Conservation (phyloP, 805 yeast genomes). For the Priceomyces medius region DNA sequence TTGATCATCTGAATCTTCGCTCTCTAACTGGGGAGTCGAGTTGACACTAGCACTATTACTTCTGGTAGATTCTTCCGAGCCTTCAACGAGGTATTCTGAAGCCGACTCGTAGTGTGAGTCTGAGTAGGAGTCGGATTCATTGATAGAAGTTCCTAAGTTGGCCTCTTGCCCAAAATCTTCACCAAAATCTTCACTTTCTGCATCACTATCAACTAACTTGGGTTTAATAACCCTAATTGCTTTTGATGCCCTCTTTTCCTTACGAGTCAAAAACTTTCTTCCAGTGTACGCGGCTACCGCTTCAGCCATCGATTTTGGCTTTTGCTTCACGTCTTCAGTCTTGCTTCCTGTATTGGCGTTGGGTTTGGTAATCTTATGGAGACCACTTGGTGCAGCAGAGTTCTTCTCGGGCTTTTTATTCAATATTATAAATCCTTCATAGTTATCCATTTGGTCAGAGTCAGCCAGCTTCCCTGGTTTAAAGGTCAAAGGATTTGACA, state of each 20-base stretch:
- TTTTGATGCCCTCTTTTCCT: conserved; percentile 33
- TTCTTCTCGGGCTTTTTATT: conserved; percentile 4
- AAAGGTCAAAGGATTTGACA: conserved; percentile 62
- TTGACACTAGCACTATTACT: conserved; percentile 6
- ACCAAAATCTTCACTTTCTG: conserved; percentile 21
- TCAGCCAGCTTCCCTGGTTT: conserved; percentile 60
- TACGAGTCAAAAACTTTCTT: conserved; percentile 50
- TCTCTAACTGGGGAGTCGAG: conserved; percentile 7
- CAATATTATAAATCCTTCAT: conserved; percentile 15
- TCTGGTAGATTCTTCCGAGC: not conserved
- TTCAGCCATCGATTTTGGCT: conserved; percentile 54
- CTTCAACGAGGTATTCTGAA: conserved; percentile 24
- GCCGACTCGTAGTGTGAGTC: conserved; percentile 32
- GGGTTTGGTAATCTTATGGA: not conserved
- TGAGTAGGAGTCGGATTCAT: conserved; percentile 17
- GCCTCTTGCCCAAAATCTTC: conserved; percentile 12
- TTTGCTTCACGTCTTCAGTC: conserved; percentile 13
- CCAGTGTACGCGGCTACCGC: conserved; percentile 60
- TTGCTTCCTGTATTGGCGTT: not conserved
- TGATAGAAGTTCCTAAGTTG: conserved; percentile 5
- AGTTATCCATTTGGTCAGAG: conserved; percentile 13
- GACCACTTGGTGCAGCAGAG: not conserved
- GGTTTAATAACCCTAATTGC: conserved; percentile 21
- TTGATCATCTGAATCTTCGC: conserved; percentile 9
- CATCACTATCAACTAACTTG: conserved; percentile 22